Conservation (phyloP, 176 grass and related monocot species). For the Cocos nucifera region DNA sequence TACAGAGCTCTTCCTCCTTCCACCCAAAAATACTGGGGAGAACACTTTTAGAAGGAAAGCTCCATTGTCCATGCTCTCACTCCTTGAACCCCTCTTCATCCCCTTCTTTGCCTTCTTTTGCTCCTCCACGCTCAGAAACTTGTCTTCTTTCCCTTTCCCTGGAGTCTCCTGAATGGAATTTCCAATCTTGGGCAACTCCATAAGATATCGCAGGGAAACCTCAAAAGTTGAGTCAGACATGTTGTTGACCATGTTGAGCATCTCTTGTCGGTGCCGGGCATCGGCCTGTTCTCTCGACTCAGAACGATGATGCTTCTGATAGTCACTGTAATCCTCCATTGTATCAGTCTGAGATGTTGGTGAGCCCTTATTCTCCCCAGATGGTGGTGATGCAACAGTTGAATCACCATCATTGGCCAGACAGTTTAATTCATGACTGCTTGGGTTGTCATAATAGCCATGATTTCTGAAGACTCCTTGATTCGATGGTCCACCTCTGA, state of each 20-base stretch:
- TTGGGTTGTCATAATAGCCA: too few species aligned
- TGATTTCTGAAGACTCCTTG: too few species aligned
- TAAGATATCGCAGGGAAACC: constrained; percentile 32
- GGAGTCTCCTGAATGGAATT: constrained; percentile 1
- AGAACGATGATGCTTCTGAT: too few species aligned
- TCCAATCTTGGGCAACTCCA: constrained; percentile 8
- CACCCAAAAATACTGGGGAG: background rate
- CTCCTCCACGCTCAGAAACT: background rate
- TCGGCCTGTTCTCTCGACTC: background rate
- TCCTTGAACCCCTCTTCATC: background rate
- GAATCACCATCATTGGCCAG: too few species aligned
- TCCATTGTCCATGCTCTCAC: constrained; percentile 9
- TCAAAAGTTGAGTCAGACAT: constrained; percentile 24
- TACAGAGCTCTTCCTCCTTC: constrained; percentile 9
- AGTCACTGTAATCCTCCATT: too few species aligned
- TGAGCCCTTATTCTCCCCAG: too few species aligned
- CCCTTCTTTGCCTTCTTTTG: background rate
- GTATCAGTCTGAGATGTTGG: too few species aligned
- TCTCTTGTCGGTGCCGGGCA: background rate
- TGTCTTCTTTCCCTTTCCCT: constrained; percentile 14
- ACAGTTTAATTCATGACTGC: too few species aligned
- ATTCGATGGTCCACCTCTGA: background rate
- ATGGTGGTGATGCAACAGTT: too few species aligned
- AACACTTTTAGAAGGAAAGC: constrained; percentile 30
- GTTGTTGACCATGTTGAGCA: background rate